Evolutionary conservation across 495 filamentous ascomycete genomes (phyloP).

Genomic region (Venustampulla echinocandica): DNA sequence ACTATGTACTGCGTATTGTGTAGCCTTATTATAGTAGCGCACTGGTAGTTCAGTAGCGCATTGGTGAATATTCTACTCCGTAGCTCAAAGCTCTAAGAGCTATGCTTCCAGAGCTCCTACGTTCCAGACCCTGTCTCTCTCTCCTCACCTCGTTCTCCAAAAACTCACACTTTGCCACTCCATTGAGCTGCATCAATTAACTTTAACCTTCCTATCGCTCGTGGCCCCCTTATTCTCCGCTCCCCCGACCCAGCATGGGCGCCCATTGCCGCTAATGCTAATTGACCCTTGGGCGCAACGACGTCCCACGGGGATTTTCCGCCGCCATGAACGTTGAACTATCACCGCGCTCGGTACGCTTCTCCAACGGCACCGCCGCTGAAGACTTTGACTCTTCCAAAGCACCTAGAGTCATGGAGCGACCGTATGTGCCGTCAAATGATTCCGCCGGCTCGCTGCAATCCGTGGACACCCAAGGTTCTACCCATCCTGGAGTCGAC

Average conservation of each 20-base stretch:
- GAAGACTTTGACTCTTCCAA: slow-evolving; percentile 29
- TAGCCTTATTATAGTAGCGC: too few relatives aligned
- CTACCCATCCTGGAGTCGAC: slow-evolving; percentile 30
- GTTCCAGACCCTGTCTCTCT: too few relatives aligned
- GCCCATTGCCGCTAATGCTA: slow-evolving; percentile 9
- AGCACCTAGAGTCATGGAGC: slow-evolving; percentile 39
- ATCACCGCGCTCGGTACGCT: slow-evolving; percentile 44
- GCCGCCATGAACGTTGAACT: slow-evolving; percentile 34
- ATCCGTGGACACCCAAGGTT: slow-evolving; percentile 50
- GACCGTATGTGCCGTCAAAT: slow-evolving; percentile 40
- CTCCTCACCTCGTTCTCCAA: too few relatives aligned
- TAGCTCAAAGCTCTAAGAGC: too few relatives aligned
- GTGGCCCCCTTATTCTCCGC: too few relatives aligned
- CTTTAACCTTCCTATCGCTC: too few relatives aligned
- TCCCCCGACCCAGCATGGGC: neutral
- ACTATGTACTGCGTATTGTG: too few relatives aligned
- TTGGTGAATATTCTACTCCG: too few relatives aligned
- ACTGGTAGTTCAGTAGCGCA: too few relatives aligned
- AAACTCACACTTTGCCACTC: too few relatives aligned
- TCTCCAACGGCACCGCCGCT: slow-evolving; percentile 32
- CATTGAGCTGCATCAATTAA: too few relatives aligned
- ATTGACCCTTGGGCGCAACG: neutral
- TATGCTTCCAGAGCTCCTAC: too few relatives aligned
- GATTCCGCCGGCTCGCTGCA: slow-evolving; percentile 60
- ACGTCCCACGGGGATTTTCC: neutral